These are phyloP conservation scores for Ilex paraguariensis DNA, from an alignment of 305 asterid species.

Conservation along the genomic window DNA sequence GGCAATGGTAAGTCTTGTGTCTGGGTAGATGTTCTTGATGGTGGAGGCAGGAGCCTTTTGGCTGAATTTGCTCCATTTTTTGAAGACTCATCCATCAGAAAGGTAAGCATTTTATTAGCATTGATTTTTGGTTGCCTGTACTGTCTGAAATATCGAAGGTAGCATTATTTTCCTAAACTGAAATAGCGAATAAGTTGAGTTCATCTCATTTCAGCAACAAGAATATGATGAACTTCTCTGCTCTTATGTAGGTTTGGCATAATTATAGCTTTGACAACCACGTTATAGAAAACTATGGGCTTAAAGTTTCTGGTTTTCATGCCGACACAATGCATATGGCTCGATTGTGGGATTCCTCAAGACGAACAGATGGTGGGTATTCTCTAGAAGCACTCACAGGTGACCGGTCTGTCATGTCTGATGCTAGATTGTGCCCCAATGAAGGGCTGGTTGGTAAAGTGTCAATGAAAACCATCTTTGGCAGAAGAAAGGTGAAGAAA, in stretches of 20 bases:
- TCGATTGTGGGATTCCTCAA: conserved; percentile 86
- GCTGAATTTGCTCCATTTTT: conserved; percentile 87
- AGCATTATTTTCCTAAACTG: conserved; percentile 4
- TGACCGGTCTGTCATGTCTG: conserved; percentile 61
- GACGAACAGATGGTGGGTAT: conserved; percentile 83
- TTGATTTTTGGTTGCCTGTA: background rate
- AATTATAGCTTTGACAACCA: conserved; percentile 97
- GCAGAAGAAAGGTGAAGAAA: conserved; percentile 66
- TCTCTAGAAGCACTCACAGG: conserved; percentile 93
- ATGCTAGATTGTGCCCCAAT: conserved; percentile 53
- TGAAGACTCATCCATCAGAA: conserved; percentile 64
- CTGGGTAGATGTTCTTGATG: conserved; percentile 97
- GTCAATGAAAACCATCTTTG: conserved; percentile 89
- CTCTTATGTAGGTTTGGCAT: conserved; percentile 89
- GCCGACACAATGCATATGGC: conserved; percentile 99
- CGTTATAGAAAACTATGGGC: conserved; percentile 78
- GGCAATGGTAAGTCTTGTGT: conserved; percentile 80
- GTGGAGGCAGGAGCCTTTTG: conserved; percentile 72
- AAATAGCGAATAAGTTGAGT: conserved; percentile 1
- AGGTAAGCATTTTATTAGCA: conserved; percentile 35
- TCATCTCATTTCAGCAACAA: background rate
- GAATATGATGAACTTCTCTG: conserved; percentile 15
- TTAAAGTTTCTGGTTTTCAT: conserved; percentile 73
- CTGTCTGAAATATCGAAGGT: background rate
- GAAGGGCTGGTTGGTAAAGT: conserved; percentile 76